Base-by-base conservation (phyloP, 495 filamentous ascomycete genomes). In the Podospora bellae-mahoneyi region DNA sequence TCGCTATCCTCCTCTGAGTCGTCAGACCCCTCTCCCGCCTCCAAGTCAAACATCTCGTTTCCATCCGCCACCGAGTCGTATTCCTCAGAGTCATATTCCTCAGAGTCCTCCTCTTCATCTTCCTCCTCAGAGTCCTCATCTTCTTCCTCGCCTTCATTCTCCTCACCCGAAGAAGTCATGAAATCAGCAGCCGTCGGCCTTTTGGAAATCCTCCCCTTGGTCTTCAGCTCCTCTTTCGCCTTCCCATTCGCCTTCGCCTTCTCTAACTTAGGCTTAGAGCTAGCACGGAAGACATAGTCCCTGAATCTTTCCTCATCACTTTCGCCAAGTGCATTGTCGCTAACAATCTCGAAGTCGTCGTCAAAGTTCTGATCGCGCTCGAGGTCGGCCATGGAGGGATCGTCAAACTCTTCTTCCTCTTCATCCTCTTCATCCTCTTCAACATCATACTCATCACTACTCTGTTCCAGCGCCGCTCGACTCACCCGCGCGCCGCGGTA, bases 401-500 rank as follows among this genome's bases (percentile, higher is more conserved):
- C 59, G 2, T 61, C 59, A 15, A 61, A 28, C 16, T 32, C 20
- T 30, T 61, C 59, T 5, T 58, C 56, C 6, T 57, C 20, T 57
- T 18, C 20, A 23, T 23, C 20, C 20, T 20, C 20, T 20, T 61
- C 27, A 2, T 61, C 59, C 9, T 61, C 59, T 13, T 61, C 59
- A 4, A 34, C 59, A 2, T 61, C 59, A 15, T 28, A 5, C 16
- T 61, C 23, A 16, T 61, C 59, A 28, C 26, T 27, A n/a, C 78
- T 80, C 26, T 79, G 78, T 48, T 87, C 82, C 10, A 94, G 82
- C 0, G 85, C 88, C 28, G 90, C 84, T 62, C 96, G 84, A 69
- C 88, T 92, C n/a, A 99, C 85, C 60, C 84, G 85, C 4, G 90
- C 84, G 13, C 94, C 95, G 56, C 86, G 82, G 75, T 99, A 99